Evolutionary conservation across 1,284 basidiomycete species (phyloP).

Genomic region (Sanghuangporus baumii): DNA sequence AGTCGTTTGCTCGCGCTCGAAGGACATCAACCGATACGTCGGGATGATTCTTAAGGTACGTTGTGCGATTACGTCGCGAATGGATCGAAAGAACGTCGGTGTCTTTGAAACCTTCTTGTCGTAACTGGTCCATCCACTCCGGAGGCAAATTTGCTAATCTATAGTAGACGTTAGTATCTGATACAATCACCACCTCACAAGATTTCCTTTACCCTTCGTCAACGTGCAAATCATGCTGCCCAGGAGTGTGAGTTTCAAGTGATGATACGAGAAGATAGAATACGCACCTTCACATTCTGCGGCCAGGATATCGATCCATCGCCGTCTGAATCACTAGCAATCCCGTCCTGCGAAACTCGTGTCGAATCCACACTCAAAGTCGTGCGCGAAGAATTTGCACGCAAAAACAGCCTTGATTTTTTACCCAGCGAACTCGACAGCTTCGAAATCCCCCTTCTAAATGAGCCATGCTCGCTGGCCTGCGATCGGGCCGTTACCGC

Average conservation of each 20-base stretch:
- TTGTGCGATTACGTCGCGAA: slow-evolving; percentile 17
- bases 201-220: slow-evolving; percentile 51
- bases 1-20: background rate
- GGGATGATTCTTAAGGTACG: slow-evolving; percentile 16
- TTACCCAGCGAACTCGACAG: slow-evolving; percentile 17
- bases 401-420: slow-evolving; percentile 12
- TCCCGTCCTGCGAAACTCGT: slow-evolving; percentile 11
- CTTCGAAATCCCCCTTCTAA: slow-evolving; percentile 19
- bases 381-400: slow-evolving; percentile 14
- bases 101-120: slow-evolving; percentile 17
- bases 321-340: slow-evolving; percentile 28
- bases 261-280: background rate
- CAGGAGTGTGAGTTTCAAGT: slow-evolving; percentile 12
- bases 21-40: slow-evolving; percentile 10
- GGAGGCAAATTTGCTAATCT: slow-evolving; percentile 68
- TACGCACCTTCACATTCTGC: slow-evolving; percentile 68
- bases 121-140: slow-evolving; percentile 43
- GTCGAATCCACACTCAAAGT: slow-evolving; percentile 2
- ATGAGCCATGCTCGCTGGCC: slow-evolving; percentile 8
- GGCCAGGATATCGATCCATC: slow-evolving; percentile 63
- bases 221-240: slow-evolving; percentile 71
- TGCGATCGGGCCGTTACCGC: background rate
- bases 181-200: background rate
- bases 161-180: background rate
- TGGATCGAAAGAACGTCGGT: slow-evolving; percentile 15